Percentiles rank a stretch among this genome's conserved stretches.
phyloP scores from a whole-genome alignment of 306 rosid species.

The Ormosia emarginata region DNA sequence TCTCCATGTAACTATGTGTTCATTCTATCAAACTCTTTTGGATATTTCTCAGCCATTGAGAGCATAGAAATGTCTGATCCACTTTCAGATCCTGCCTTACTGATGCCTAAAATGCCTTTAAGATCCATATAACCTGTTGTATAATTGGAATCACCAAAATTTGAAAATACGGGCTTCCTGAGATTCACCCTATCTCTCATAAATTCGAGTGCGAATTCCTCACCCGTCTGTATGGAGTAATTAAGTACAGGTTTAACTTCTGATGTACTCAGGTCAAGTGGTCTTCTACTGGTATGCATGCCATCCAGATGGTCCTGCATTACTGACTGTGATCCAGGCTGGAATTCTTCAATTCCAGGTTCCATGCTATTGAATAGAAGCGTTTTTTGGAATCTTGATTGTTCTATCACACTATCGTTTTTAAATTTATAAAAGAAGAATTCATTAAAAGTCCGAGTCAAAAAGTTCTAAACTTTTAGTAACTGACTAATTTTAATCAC shows the following conservation, averaged over 20 bases:
- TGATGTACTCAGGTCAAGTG: conserved; percentile 34
- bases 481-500: background rate
- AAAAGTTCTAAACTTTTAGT: background rate
- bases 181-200: conserved; percentile 79
- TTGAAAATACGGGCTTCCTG: conserved; percentile 54
- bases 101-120: conserved; percentile 62
- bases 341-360: conserved; percentile 51
- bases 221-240: conserved; percentile 84
- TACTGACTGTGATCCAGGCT: conserved; percentile 42
- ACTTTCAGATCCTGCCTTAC: conserved; percentile 58
- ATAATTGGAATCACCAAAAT: conserved; percentile 49
- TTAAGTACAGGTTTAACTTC: conserved; percentile 72
- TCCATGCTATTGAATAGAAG: conserved; percentile 49
- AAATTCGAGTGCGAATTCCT: conserved; percentile 81
- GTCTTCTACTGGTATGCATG: conserved; percentile 37
- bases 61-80: conserved; percentile 71
- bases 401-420: conserved; percentile 38
- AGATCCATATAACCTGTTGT: conserved; percentile 54
- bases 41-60: conserved; percentile 43
- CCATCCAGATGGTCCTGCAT: conserved; percentile 42
- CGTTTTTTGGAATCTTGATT: conserved; percentile 28
- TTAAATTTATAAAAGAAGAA: background rate
- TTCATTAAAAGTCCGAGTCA: background rate
- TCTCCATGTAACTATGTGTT: conserved; percentile 42
- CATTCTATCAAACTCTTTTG: conserved; percentile 47